Evolutionary conservation across 305 asterid species (phyloP), one percentile per base, ranked within the genome.

Genomic region (Fraxinus platypoda): DNA sequence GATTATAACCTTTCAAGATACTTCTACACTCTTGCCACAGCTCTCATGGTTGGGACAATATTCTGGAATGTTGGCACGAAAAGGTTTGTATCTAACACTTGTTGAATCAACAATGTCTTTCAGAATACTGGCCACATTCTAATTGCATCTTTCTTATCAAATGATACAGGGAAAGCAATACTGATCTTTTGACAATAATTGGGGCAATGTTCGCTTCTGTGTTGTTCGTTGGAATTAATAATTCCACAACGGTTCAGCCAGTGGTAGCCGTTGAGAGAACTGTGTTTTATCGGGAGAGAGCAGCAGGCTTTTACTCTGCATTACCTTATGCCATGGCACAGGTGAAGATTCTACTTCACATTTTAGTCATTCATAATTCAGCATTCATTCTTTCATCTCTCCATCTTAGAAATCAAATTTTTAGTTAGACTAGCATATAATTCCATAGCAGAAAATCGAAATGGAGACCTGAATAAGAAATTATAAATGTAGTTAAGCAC

Each of bases 311-410:
- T 92, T 91, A 91, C 83, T 90, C 95, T 2, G 91, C 91, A 31
- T 79, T 92, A 26, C 94, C 94, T 81, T 91, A 92, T 84, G 96
- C 96, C 77, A 83, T 92, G 91, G 90, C 92, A 80, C 95, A 92
- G 93, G 95, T 90, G 68, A 43, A 75, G 37, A 35, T 82, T 5
- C 62, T 74, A 25, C 72, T 31, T 54, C 66, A 17, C n/a, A n/a
- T 54, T n/a, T 54, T 15, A 46, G n/a, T 13, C 57, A 46, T 43
- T 12, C 12, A 7, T 1, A 35, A 5, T 9, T 41, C 49, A 41
- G 2, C 13, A 43, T 43, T 43, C 17, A 13, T 43, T 11, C 52
- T 43, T 43, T 43, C 52, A 43, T 13, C 52, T 12, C 52, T 43
- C 52, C 17, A 43, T 43, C 52, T 43, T 43, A 43, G 17, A 43